Conservation (phyloP, 768 basidiomycete genomes). For the Rubroboletus pulcherrimus region DNA sequence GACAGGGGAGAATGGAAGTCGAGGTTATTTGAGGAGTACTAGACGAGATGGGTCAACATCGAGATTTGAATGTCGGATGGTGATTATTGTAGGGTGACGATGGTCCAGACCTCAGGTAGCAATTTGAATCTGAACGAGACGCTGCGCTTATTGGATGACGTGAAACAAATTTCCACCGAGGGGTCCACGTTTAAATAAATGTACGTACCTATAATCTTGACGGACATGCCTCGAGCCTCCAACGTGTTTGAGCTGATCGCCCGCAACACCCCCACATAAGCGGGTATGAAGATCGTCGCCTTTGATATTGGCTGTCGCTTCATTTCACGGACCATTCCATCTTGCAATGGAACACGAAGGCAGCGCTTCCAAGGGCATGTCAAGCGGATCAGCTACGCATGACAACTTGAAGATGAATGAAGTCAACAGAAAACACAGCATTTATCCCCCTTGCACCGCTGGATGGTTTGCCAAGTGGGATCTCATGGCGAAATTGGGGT, state of each 20-base stretch:
- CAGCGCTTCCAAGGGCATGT: too few relatives aligned
- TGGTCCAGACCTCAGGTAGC: not conserved
- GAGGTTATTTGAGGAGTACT: slow-evolving; percentile 5
- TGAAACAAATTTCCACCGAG: not conserved
- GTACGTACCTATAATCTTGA: not conserved
- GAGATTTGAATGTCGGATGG: not conserved
- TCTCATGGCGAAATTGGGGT: not conserved
- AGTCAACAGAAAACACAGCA: not conserved
- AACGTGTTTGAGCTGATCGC: not conserved
- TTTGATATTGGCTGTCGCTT: not conserved
- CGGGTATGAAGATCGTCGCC: not conserved
- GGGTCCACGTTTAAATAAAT: not conserved
- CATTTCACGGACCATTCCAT: not conserved
- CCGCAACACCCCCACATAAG: too few relatives aligned
- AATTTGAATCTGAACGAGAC: not conserved
- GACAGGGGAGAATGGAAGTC: slow-evolving; percentile 10
- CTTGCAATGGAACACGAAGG: slow-evolving; percentile 4
- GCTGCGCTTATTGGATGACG: not conserved
- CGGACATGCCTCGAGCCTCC: slow-evolving; percentile 3
- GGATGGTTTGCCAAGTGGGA: not conserved
- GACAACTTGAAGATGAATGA: not conserved
- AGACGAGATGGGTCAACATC: not conserved
- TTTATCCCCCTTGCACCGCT: not conserved
- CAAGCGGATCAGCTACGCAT: not conserved
- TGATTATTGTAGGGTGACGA: not conserved